phyloP scores from a whole-genome alignment of 106 monocot species.

The Phalaenopsis aphrodite region DNA sequence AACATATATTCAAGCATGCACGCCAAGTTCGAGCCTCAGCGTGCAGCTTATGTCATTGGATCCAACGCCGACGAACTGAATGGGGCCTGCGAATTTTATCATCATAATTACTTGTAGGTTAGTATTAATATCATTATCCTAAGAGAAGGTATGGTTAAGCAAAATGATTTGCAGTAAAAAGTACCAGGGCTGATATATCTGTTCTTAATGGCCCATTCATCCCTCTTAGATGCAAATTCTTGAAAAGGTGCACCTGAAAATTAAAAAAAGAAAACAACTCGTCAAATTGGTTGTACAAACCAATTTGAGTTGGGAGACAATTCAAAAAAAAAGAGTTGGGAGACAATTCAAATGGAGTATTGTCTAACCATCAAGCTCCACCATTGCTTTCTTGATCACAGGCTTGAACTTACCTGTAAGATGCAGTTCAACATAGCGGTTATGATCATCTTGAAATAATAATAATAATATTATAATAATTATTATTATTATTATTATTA shows the following conservation, averaged over 20 bases:
- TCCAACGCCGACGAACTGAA: constrained; percentile 66
- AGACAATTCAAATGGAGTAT: background rate
- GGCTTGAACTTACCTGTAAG: constrained; percentile 95
- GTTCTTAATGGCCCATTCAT: constrained; percentile 90
- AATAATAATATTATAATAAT: too few species aligned
- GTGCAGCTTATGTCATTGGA: constrained; percentile 50
- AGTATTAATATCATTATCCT: background rate
- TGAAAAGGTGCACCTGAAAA: constrained; percentile 79
- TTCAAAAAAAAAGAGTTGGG: background rate
- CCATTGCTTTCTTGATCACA: constrained; percentile 99
- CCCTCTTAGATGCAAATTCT: constrained; percentile 70
- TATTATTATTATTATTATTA: too few species aligned
- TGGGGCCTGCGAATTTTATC: constrained; percentile 36
- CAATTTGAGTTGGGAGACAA: background rate
- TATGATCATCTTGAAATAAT: background rate
- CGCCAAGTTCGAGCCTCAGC: constrained; percentile 59
- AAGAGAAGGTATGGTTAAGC: background rate
- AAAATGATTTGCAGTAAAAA: background rate
- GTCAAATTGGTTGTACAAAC: background rate
- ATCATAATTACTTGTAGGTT: background rate
- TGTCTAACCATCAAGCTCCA: constrained; percentile 82
- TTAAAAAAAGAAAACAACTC: background rate
- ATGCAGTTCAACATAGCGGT: background rate
- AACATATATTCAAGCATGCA: constrained; percentile 20
- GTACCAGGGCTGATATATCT: constrained; percentile 93